These are phyloP conservation scores for Pisolithus microcarpus DNA, from an alignment of 768 basidiomycete genomes.

Conservation along the genomic window DNA sequence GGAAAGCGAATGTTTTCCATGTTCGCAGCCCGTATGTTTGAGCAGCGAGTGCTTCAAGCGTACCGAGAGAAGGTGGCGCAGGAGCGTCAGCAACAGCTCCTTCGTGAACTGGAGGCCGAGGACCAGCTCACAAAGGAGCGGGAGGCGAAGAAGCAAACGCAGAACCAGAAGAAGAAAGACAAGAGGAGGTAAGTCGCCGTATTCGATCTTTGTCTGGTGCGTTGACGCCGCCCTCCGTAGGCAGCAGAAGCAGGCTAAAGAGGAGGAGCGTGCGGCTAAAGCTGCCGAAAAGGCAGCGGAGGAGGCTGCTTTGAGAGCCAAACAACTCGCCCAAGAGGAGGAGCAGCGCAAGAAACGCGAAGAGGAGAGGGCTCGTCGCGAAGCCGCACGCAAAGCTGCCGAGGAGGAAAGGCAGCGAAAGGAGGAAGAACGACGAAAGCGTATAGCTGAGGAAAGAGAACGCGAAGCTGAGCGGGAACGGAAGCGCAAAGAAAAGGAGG, in stretches of 20 bases:
- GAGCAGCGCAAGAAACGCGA: slow-evolving; percentile 76
- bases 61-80: slow-evolving; percentile 97
- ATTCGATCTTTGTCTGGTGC: neutral
- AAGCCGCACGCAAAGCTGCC: slow-evolving; percentile 63
- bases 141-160: slow-evolving; percentile 88
- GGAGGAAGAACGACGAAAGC: slow-evolving; percentile 77
- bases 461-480: slow-evolving; percentile 70
- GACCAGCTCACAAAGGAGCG: slow-evolving; percentile 79
- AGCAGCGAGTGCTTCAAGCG: slow-evolving; percentile 93
- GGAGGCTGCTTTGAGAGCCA: slow-evolving; percentile 70
- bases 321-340: slow-evolving; percentile 71
- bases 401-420: slow-evolving; percentile 80
- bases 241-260: slow-evolving; percentile 87
- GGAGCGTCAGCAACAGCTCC: slow-evolving; percentile 86
- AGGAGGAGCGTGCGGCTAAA: slow-evolving; percentile 78
- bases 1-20: slow-evolving; percentile 99
- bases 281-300: slow-evolving; percentile 85
- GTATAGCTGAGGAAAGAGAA: slow-evolving; percentile 73
- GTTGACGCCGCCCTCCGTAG: slow-evolving; percentile 32
- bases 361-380: slow-evolving; percentile 75
- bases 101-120: slow-evolving; percentile 94
- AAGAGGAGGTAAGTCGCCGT: slow-evolving; percentile 71
- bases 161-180: slow-evolving; percentile 98
- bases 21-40: slow-evolving; percentile 99
- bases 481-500: slow-evolving; percentile 70